Evolutionary conservation across 495 filamentous ascomycete species (phyloP).

Genomic region (Pyronema domesticum): DNA sequence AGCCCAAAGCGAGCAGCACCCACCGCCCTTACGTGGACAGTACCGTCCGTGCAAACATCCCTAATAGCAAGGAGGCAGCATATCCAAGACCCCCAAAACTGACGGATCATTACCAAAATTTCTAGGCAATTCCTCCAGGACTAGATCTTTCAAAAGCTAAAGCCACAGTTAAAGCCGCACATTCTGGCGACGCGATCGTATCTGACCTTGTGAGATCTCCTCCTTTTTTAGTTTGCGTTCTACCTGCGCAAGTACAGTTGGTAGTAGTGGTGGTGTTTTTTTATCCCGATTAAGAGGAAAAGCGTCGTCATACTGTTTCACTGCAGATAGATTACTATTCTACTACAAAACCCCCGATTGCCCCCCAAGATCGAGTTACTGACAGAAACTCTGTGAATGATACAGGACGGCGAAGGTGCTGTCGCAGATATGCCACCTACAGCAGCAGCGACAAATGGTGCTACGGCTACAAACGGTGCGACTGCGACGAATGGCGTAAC

Average conservation of each 20-base stretch:
- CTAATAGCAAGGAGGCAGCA: too few relatives aligned
- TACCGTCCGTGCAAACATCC: too few relatives aligned
- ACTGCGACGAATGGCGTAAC: constrained; percentile 8
- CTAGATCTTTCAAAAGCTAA: constrained; percentile 12
- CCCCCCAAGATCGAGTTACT: neutral
- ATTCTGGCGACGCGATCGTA: neutral
- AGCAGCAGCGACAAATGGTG: constrained; percentile 1
- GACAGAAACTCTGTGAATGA: neutral
- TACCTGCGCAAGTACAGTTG: neutral
- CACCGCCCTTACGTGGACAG: too few relatives aligned
- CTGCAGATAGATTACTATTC: too few relatives aligned
- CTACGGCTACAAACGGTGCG: constrained; percentile 9
- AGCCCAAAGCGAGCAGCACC: too few relatives aligned
- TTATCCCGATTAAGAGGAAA: neutral
- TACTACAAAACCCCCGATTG: neutral
- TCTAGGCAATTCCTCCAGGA: constrained; percentile 17
- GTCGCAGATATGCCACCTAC: neutral
- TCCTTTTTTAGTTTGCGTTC: neutral
- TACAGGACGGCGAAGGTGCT: neutral
- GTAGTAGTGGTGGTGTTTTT: neutral
- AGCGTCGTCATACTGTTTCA: too few relatives aligned
- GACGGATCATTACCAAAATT: neutral
- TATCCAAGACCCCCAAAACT: too few relatives aligned
- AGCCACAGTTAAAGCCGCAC: neutral
- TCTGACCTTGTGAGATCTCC: constrained; percentile 4